phyloP scores from a whole-genome alignment of 208 protist species.

The Acanthamoeba rhysodes region DNA sequence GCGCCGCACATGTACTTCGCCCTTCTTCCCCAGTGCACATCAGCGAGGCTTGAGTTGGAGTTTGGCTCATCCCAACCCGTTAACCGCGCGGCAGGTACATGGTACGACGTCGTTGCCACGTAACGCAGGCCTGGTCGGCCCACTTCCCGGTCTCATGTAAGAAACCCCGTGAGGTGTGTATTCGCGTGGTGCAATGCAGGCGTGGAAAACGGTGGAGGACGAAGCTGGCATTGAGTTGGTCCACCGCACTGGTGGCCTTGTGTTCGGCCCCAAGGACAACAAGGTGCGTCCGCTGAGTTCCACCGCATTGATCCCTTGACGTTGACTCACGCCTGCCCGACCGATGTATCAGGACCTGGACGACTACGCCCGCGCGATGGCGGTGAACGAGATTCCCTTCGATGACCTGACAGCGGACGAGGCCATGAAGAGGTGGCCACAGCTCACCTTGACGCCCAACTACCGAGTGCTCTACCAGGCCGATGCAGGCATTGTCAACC shows the following conservation, averaged over 20 bases:
- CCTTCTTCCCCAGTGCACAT: not conserved
- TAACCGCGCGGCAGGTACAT: not conserved
- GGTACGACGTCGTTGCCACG: not conserved
- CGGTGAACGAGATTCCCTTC: constrained; percentile 30
- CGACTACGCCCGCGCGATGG: constrained; percentile 68
- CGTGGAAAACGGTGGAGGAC: constrained; percentile 64
- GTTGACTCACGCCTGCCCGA: not conserved
- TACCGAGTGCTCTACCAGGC: constrained; percentile 67
- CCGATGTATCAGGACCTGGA: constrained; percentile 11
- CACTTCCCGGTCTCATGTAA: too few species aligned
- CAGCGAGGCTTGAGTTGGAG: not conserved
- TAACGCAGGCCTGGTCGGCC: not conserved
- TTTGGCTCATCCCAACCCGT: not conserved
- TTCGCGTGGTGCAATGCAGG: not conserved
- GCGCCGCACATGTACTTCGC: constrained; percentile 65
- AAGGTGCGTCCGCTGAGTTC: not conserved
- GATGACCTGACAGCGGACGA: constrained; percentile 41
- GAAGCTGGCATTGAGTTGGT: constrained; percentile 67
- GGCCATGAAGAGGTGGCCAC: constrained; percentile 72
- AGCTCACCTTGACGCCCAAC: constrained; percentile 26
- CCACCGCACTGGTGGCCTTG: constrained; percentile 57
- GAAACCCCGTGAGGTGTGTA: too few species aligned
- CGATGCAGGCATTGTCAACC: constrained; percentile 69
- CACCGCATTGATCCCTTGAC: not conserved
- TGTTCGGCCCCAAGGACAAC: constrained; percentile 71